Percentiles rank a stretch among this genome's conserved stretches.
Evolutionary conservation across 495 filamentous ascomycete species (phyloP).

Genomic region (Daldinia bambusicola): DNA sequence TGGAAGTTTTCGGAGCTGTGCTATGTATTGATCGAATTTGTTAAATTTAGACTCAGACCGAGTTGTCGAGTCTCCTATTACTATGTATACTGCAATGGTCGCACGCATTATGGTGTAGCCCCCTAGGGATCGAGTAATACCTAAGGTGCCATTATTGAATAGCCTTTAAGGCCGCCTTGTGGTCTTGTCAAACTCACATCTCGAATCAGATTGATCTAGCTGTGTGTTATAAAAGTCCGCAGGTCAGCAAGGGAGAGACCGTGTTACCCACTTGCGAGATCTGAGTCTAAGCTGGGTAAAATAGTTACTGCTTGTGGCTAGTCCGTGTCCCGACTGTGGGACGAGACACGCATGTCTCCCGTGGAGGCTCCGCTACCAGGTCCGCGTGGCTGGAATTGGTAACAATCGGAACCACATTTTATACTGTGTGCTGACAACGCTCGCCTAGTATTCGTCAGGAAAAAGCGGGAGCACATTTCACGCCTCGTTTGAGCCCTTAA

Average conservation of each 20-base stretch:
- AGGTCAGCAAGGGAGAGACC: slow-evolving; percentile 12
- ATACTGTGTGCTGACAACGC: slow-evolving; percentile 31
- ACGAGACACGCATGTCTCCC: slow-evolving; percentile 42
- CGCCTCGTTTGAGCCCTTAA: slow-evolving; percentile 6
- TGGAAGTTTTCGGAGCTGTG: not conserved
- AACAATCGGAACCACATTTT: slow-evolving; percentile 22
- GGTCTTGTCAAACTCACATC: slow-evolving; percentile 9
- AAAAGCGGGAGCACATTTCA: slow-evolving; percentile 11
- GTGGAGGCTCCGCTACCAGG: slow-evolving; percentile 40
- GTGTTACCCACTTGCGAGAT: slow-evolving; percentile 1
- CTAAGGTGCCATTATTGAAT: not conserved
- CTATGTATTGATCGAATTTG: slow-evolving; percentile 2
- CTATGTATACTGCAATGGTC: not conserved
- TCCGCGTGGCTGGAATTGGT: slow-evolving; percentile 27
- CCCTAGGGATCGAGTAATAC: too few relatives aligned
- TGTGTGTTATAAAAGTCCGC: slow-evolving; percentile 2
- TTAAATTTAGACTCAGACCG: not conserved
- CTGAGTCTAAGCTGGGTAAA: slow-evolving; percentile 1
- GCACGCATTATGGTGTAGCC: not conserved
- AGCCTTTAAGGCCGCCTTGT: slow-evolving; percentile 6
- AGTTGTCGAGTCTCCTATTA: not conserved
- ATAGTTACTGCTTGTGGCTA: slow-evolving; percentile 27
- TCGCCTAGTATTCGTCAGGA: not conserved
- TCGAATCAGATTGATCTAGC: slow-evolving; percentile 2
- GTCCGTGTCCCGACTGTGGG: slow-evolving; percentile 31